Evolutionary conservation across 2,329 filamentous ascomycete genomes (phyloP).

Genomic region (Paecilomyces formosus): DNA sequence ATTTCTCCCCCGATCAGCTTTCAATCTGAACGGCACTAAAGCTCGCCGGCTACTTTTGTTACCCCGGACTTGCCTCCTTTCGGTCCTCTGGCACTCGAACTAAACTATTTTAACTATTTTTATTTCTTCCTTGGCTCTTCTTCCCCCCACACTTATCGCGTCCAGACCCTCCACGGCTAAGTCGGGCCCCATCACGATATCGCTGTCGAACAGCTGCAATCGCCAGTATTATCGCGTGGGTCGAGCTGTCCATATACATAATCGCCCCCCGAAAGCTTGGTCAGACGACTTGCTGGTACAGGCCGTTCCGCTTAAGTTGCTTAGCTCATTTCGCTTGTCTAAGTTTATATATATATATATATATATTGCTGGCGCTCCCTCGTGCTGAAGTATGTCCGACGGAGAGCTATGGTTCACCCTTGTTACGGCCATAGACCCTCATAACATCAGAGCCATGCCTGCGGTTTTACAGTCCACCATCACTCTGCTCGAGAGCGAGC

Average conservation of each 20-base stretch:
- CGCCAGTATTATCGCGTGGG: neutral
- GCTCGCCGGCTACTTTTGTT: neutral
- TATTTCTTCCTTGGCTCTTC: neutral
- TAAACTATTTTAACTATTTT: neutral
- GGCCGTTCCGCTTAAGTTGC: neutral
- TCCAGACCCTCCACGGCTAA: neutral
- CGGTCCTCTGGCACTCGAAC: neutral
- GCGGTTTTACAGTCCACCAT: slow-evolving; percentile 34
- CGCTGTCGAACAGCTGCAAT: neutral
- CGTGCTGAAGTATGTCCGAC: slow-evolving; percentile 1
- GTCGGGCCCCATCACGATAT: neutral
- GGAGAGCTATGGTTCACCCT: slow-evolving; percentile 1
- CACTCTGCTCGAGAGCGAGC: slow-evolving; percentile 32
- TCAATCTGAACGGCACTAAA: neutral
- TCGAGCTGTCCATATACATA: neutral
- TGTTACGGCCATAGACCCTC: slow-evolving; percentile 26
- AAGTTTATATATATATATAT: too few relatives aligned
- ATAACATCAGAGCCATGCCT: slow-evolving; percentile 29
- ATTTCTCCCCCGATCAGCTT: neutral
- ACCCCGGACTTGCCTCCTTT: neutral
- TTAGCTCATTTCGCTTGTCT: neutral
- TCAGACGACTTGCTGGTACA: neutral
- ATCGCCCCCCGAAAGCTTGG: neutral
- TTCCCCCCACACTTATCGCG: neutral
- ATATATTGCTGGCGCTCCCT: neutral